Percentiles rank a stretch among this genome's conserved stretches.
phyloP scores from a whole-genome alignment of 1,139 yeast species.

The Yarrowia galli region DNA sequence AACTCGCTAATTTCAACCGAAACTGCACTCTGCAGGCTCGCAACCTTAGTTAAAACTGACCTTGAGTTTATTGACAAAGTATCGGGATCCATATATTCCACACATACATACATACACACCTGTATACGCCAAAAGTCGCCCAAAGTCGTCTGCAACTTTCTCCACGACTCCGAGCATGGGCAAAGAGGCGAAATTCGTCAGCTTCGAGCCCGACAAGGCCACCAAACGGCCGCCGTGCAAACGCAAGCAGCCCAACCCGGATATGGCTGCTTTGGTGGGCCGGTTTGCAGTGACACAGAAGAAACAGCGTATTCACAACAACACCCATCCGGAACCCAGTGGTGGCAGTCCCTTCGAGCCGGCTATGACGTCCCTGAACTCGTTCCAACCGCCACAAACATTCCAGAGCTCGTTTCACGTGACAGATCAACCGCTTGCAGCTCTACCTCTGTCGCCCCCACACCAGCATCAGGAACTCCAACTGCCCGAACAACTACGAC shows the following conservation, averaged over 20 bases:
- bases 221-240: not conserved
- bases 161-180: constrained; percentile 21
- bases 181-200: constrained; percentile 23
- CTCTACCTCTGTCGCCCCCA: constrained; percentile 19
- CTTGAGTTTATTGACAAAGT: constrained; percentile 13
- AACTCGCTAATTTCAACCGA: not conserved
- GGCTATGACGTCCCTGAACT: not conserved
- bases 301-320: not conserved
- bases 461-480: constrained; percentile 21
- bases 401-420: constrained; percentile 18
- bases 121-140: no score
- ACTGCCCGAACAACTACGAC: constrained; percentile 18
- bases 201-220: constrained; percentile 34
- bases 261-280: constrained; percentile 17
- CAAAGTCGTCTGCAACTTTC: no score
- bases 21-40: constrained; percentile 4
- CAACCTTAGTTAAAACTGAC: constrained; percentile 4
- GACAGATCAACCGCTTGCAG: not conserved
- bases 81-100: not conserved
- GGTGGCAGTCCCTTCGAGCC: constrained; percentile 8
- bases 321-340: not conserved
- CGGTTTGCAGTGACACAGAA: not conserved
- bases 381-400: not conserved
- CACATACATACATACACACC: no score
- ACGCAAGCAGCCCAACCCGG: constrained; percentile 18